Evolutionary conservation across 2,329 filamentous ascomycete species (phyloP).

Genomic region (Aureobasidium lini): DNA sequence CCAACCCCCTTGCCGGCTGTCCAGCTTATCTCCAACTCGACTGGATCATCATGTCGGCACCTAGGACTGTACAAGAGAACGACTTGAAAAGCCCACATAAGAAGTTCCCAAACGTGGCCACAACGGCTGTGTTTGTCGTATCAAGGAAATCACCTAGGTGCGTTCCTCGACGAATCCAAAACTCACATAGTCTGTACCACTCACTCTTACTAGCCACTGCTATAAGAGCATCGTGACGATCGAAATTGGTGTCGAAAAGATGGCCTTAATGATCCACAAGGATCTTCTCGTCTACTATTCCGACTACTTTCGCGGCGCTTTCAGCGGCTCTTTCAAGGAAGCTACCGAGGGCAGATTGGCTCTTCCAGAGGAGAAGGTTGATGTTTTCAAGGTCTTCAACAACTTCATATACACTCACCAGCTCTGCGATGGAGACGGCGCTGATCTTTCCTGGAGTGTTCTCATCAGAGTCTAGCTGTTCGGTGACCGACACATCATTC

Average conservation of each 20-base stretch:
- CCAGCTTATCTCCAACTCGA: no score
- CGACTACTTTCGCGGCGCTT: neutral
- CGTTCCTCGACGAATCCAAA: no score
- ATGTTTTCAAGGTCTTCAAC: neutral
- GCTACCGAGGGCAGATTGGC: neutral
- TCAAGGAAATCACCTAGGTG: no score
- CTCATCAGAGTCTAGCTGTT: neutral
- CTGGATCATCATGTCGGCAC: no score
- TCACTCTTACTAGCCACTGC: no score
- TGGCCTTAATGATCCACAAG: neutral
- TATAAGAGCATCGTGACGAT: neutral
- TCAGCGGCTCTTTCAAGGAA: neutral
- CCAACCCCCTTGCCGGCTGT: no score
- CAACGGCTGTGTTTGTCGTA: no score
- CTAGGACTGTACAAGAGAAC: no score
- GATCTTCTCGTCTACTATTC: neutral
- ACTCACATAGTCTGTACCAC: no score
- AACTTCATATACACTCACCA: neutral
- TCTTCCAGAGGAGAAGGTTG: neutral
- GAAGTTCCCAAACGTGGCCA: no score
- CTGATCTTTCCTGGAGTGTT: neutral
- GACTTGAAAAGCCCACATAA: no score
- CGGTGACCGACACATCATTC: neutral
- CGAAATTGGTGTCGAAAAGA: neutral
- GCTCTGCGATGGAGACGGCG: neutral